Evolutionary conservation across 768 basidiomycete genomes (phyloP).

Genomic region (Megacollybia marginata): DNA sequence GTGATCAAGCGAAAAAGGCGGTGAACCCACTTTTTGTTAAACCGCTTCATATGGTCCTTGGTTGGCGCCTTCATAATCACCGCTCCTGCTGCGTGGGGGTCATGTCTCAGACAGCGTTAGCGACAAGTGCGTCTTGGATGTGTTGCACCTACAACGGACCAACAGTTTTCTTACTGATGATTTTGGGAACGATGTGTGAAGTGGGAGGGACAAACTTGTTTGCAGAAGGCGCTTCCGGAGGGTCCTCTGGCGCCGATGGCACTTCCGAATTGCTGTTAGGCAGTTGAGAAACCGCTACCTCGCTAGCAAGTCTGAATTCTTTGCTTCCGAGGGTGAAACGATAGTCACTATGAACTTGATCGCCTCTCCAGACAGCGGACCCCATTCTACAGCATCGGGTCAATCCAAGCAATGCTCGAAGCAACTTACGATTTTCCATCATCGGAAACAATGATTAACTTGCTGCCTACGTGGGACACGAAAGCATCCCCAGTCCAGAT

Average conservation of each 20-base stretch:
- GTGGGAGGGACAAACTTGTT: conserved; percentile 7
- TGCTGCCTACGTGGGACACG: conserved; percentile 41
- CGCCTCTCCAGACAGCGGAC: conserved; percentile 52
- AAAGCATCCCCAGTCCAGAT: conserved; percentile 82
- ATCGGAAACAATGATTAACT: conserved; percentile 58
- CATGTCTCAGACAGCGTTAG: conserved; percentile 41
- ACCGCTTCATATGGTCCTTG: conserved; percentile 54
- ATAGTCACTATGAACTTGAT: conserved; percentile 39
- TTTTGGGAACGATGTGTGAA: not conserved
- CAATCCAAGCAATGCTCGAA: not conserved
- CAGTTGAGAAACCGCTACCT: conserved; percentile 42
- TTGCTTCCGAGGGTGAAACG: conserved; percentile 43
- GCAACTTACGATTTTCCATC: conserved; percentile 57
- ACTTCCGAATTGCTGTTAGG: conserved; percentile 28
- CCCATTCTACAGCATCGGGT: conserved; percentile 40
- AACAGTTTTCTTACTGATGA: not conserved
- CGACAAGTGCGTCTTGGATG: not conserved
- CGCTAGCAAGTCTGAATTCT: conserved; percentile 54
- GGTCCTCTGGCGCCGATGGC: too few species aligned
- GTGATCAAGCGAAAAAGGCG: not conserved
- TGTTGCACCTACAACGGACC: conserved; percentile 40
- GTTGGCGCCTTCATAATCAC: conserved; percentile 81
- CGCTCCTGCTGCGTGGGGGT: conserved; percentile 69
- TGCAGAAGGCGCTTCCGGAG: too few species aligned
- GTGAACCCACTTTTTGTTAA: conserved; percentile 57